Conservation (phyloP, 805 yeast species). For the Saturnispora hagleri region DNA sequence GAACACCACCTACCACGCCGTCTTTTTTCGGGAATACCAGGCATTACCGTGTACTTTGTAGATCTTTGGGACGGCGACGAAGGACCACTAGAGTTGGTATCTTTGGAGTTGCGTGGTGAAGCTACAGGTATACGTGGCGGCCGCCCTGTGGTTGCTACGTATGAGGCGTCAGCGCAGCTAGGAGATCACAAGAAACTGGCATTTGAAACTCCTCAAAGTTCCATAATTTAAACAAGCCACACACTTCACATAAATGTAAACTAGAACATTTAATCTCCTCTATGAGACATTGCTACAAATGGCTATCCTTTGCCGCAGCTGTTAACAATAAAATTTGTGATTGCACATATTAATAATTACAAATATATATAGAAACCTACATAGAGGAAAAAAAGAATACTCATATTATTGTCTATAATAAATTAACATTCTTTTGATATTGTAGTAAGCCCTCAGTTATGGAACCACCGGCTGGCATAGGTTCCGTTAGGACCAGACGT, state of each 20-base stretch:
- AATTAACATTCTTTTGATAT: background rate
- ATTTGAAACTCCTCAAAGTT: background rate
- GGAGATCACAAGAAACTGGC: conserved; percentile 48
- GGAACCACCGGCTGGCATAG: background rate
- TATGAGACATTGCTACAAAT: too few species aligned
- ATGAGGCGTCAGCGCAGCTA: conserved; percentile 91
- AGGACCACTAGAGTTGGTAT: conserved; percentile 49
- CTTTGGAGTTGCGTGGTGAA: conserved; percentile 75
- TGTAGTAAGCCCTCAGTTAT: background rate
- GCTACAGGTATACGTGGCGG: conserved; percentile 46
- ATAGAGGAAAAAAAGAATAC: background rate
- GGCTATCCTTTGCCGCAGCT: too few species aligned
- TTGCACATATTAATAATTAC: background rate
- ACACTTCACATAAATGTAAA: background rate
- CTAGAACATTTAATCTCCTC: too few species aligned
- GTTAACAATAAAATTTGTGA: too few species aligned
- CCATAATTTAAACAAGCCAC: background rate
- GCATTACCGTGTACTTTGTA: conserved; percentile 59
- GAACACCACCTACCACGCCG: conserved; percentile 79
- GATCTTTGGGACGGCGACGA: conserved; percentile 56
- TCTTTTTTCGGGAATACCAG: conserved; percentile 58
- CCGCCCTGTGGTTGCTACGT: conserved; percentile 70
- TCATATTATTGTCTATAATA: background rate
- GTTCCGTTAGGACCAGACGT: background rate
- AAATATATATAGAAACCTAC: background rate